Base-by-base conservation (phyloP, 768 basidiomycete genomes). In the Mrakia frigida region DNA sequence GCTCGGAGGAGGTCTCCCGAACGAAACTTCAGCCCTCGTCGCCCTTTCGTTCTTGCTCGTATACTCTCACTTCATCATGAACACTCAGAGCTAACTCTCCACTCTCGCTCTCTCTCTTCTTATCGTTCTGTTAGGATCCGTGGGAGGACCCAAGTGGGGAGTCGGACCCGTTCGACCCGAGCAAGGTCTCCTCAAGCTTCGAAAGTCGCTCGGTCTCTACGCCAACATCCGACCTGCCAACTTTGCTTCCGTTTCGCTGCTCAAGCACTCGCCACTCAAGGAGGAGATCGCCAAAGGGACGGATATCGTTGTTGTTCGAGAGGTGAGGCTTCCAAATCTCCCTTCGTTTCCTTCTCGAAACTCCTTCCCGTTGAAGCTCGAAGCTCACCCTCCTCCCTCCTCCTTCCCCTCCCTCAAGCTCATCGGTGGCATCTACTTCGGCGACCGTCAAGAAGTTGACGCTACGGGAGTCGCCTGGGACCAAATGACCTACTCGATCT, bases 141-240 rank as follows among this genome's bases (percentile, higher is more conserved):
- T 98, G 79, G 97, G 97, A 76, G 97, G 97, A n/a, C 97, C 97
- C 21, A 98, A 98, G 84, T 99, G 97, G 97, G 95, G 94, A 68
- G 91, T 95, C 3, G 87, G 88, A 77, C 90, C 91, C 83, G 89
- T 98, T 73, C 90, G 97, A 74, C 97, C 97, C 25, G 97, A 99
- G 83, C 88, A 89, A 78, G 97, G 97, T 74, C 88, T 99, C 16
- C 89, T 99, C 39, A 83, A 86, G 10, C 88, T 99, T 72, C 90
- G 97, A 80, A 98, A 99, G 84, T 89, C 88, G 39, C 90, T 98
- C 73, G 96, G 94, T 31, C 88, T 98, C 68, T 98, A 95, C 85
- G 96, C 94, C 82, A 99, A 99, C 85, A 97, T 99, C 83, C 92
- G 97, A 41, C 97, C 97, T 18, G 93, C 94, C 16, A 92, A 92